Evolutionary conservation across 495 filamentous ascomycete genomes (phyloP).

Genomic region (Tuber microsphaerosporum): DNA sequence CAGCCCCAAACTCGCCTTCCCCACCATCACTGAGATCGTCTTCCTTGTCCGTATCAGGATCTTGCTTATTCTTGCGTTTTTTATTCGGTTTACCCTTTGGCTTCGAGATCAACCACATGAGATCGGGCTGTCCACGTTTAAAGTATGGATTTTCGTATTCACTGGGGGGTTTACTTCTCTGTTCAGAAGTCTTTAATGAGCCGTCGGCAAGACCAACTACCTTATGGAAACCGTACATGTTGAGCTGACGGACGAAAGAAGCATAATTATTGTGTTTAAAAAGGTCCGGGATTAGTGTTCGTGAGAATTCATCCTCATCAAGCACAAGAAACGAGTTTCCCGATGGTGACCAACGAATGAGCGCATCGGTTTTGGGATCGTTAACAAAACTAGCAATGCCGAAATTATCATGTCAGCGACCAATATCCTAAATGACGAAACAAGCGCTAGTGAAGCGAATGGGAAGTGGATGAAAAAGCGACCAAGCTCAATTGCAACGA

Average conservation of each 20-base stretch:
- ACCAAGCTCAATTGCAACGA: conserved; percentile 1
- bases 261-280: conserved; percentile 99
- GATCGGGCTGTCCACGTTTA: conserved; percentile 80
- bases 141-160: conserved; percentile 98
- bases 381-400: conserved; percentile 69
- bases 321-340: conserved; percentile 94
- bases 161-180: conserved; percentile 93
- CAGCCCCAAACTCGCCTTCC: conserved; percentile 40
- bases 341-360: conserved; percentile 95
- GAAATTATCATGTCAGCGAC: conserved; percentile 28
- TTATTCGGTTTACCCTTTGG: conserved; percentile 65
- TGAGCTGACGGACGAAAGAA: conserved; percentile 94
- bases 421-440: conserved; percentile 11
- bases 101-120: conserved; percentile 97
- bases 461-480: conserved; percentile 23
- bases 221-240: conserved; percentile 99
- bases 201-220: conserved; percentile 94
- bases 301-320: conserved; percentile 99
- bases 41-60: conserved; percentile 60
- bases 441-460: conserved; percentile 8
- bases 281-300: conserved; percentile 86
- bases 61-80: conserved; percentile 61
- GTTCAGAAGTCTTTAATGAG: conserved; percentile 92
- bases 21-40: conserved; percentile 55
- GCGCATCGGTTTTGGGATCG: conserved; percentile 77